Evolutionary conservation across 2,329 filamentous ascomycete genomes (phyloP), one percentile per base, ranked within the genome.

Genomic region (Albophoma yamanashiensis): DNA sequence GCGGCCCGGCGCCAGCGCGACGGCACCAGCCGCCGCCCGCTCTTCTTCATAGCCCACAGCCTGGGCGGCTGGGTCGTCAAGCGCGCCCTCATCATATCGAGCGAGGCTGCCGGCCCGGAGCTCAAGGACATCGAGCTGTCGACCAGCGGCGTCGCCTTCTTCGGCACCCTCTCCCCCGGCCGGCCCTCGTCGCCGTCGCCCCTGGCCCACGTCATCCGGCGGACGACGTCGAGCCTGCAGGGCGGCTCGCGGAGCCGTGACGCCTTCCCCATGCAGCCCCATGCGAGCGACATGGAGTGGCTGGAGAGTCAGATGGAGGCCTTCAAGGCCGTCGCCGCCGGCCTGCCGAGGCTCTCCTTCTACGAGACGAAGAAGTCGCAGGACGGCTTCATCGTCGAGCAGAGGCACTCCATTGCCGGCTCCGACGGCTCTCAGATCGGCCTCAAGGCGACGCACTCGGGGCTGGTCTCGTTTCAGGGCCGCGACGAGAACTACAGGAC

Each of bases 31-130:
- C 57, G 58, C 4, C 64, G 67, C n/a, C 67, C 67, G 1, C 63
- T 69, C 12, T 67, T 67, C 61, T 68, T 70, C 61, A 64, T 69
- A 20, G 67, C 67, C 14, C 68, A 69, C 43, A 66, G 66, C 47
- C 61, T 69, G 22, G 67, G 67, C 20, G 67, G 67, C 4, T 68
- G 67, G 67, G 66, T 70, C 42, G 67, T 70, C 61, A 68, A 69
- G 62, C 64, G 66, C n/a, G 64, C 64, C 9, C 64, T 69, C 31
- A 65, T 69, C 58, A 66, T 67, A 38, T 67, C 67, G n/a, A 66
- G 63, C 56, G 67, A 69, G 61, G 65, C 67, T n/a, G 60, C 62
- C 25, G 62, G 63, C 52, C 52, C 62, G 15, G 56, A 60, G 39
- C 59, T 69, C 38, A 64, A 60, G 25, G 64, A 66, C 40, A 57